Evolutionary conservation across 768 basidiomycete genomes (phyloP).

Genomic region (Ramaria rubella): DNA sequence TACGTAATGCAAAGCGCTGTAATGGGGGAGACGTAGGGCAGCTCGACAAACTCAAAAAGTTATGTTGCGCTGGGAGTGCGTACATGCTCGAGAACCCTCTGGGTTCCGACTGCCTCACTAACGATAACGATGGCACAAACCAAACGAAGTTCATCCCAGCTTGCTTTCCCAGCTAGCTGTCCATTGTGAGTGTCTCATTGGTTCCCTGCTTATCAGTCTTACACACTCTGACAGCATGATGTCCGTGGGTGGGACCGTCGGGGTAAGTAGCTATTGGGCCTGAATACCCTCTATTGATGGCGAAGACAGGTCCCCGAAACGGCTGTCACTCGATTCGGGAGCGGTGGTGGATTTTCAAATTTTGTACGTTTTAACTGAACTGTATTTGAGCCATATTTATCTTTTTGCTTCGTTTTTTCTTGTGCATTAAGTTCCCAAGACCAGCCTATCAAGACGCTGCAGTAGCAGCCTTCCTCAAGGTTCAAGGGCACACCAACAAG

Average conservation of each 20-base stretch:
- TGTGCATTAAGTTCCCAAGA: not conserved
- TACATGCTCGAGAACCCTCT: no score
- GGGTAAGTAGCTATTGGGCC: constrained; percentile 21
- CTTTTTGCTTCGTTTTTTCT: not conserved
- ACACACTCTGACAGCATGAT: constrained; percentile 45
- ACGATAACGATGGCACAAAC: constrained; percentile 53
- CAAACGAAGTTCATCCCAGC: constrained; percentile 40
- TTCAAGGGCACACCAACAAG: not conserved
- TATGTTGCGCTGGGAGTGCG: no score
- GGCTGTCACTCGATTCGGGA: constrained; percentile 6
- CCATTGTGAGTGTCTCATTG: constrained; percentile 28
- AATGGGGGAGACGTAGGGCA: no score
- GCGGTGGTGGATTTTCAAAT: constrained; percentile 8
- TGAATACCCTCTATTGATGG: not conserved
- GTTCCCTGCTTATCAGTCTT: not conserved
- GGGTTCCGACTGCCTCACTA: constrained; percentile 49
- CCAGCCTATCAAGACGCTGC: constrained; percentile 2
- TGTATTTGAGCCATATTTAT: not conserved
- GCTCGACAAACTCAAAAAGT: no score
- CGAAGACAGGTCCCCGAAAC: constrained; percentile 3
- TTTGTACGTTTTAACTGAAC: not conserved
- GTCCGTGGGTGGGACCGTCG: constrained; percentile 57
- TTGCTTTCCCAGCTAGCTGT: constrained; percentile 58
- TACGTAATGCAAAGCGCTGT: no score
- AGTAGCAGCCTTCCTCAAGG: not conserved